phyloP scores from a whole-genome alignment of 805 yeast species.

The Lachancea thermotolerans region DNA sequence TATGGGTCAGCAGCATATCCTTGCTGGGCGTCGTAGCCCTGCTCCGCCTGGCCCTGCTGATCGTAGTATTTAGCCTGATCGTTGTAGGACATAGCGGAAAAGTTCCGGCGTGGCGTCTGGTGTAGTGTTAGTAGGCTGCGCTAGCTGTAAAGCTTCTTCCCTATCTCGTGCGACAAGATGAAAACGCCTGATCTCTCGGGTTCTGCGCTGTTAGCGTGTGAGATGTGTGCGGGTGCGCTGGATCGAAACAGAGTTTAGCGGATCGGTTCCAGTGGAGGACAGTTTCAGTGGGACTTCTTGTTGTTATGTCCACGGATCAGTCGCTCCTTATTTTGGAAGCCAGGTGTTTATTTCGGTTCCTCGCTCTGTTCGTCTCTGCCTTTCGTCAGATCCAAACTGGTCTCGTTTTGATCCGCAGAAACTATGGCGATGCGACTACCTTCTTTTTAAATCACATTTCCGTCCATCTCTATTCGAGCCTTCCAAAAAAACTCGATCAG shows the following conservation, averaged over 20 bases:
- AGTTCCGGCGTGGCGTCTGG: no score
- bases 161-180: no score
- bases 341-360: background rate
- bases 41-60: constrained; percentile 23
- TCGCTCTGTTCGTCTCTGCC: background rate
- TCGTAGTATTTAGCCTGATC: constrained; percentile 16
- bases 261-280: no score
- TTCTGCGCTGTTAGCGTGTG: no score
- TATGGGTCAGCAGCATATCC: constrained; percentile 8
- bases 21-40: constrained; percentile 4
- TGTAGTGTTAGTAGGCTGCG: background rate
- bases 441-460: constrained; percentile 2
- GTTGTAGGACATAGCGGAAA: constrained; percentile 22
- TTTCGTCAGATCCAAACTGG: constrained; percentile 1
- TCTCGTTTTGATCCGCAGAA: background rate
- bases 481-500: constrained; percentile 1
- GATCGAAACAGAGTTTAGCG: no score
- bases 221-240: no score
- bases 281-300: no score
- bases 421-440: background rate
- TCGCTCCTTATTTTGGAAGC: no score
- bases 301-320: no score
- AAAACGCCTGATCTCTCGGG: no score
- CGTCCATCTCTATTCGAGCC: background rate
- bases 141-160: no score